These are phyloP conservation scores for Solanum corneliomulleri DNA, from an alignment of 257 asterid species.

Conservation along the genomic window DNA sequence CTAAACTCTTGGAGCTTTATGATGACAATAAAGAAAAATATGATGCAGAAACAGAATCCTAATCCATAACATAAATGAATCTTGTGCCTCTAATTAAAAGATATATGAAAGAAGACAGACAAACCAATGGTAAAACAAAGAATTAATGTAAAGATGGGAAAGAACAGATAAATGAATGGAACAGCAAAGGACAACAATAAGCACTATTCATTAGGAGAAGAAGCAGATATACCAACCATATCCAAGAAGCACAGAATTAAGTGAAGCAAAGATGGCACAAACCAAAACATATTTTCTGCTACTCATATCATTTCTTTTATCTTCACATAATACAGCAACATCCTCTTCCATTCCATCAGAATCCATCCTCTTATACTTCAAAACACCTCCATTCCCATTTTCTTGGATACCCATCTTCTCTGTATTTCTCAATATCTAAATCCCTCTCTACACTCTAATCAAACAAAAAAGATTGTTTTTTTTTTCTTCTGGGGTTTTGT, in stretches of 20 bases:
- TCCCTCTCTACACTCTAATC: neutral
- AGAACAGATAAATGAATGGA: neutral
- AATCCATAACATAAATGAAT: neutral
- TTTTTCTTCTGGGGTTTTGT: neutral
- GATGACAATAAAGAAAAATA: neutral
- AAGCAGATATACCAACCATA: slow-evolving; percentile 29
- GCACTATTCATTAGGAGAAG: neutral
- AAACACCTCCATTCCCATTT: slow-evolving; percentile 15
- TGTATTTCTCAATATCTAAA: neutral
- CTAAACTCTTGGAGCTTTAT: neutral
- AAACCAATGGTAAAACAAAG: neutral
- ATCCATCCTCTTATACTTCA: slow-evolving; percentile 20
- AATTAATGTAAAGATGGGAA: neutral
- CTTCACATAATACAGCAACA: slow-evolving; percentile 6
- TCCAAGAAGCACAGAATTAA: slow-evolving; percentile 58
- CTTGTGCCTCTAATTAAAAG: neutral
- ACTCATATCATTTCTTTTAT: neutral
- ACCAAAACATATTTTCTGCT: slow-evolving; percentile 35
- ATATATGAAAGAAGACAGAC: neutral
- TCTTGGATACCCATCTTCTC: slow-evolving; percentile 22
- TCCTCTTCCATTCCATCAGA: slow-evolving; percentile 2
- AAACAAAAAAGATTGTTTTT: neutral
- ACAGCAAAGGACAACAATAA: neutral
- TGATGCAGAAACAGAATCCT: neutral
- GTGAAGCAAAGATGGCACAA: slow-evolving; percentile 57